These are phyloP conservation scores for Populus nigra DNA, from an alignment of 345 rosid genomes.

Conservation along the genomic window DNA sequence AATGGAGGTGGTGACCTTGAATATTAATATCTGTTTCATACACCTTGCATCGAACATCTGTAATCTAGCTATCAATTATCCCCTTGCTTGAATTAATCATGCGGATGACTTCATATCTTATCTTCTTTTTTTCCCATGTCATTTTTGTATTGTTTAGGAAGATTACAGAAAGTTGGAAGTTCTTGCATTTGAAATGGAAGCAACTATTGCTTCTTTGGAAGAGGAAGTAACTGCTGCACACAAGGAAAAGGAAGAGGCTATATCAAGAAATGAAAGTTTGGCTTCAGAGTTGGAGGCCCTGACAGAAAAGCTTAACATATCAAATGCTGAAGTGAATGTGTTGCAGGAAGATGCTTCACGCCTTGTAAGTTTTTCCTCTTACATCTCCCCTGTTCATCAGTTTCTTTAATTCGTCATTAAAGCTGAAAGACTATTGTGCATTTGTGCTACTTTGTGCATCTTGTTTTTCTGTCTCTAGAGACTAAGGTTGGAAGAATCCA, in stretches of 20 bases:
- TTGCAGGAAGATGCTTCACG: slow-evolving; percentile 50
- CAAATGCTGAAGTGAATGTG: slow-evolving; percentile 46
- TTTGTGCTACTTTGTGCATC: neutral
- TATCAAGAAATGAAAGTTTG: slow-evolving; percentile 47
- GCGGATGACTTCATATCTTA: slow-evolving; percentile 6
- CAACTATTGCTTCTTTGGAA: slow-evolving; percentile 78
- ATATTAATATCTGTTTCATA: neutral
- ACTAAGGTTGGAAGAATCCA: slow-evolving; percentile 58
- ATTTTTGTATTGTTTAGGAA: slow-evolving; percentile 50
- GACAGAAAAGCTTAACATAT: slow-evolving; percentile 41
- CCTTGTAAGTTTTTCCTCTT: slow-evolving; percentile 45
- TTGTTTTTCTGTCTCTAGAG: slow-evolving; percentile 41
- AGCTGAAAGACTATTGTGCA: neutral
- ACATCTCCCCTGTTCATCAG: neutral
- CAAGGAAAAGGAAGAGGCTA: slow-evolving; percentile 54
- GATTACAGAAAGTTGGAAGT: slow-evolving; percentile 70
- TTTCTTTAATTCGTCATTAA: neutral
- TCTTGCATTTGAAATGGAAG: slow-evolving; percentile 90
- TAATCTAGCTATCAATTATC: neutral
- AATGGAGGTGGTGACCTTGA: slow-evolving; percentile 43
- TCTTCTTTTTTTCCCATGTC: slow-evolving; percentile 6
- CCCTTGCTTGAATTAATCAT: neutral
- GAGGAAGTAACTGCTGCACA: slow-evolving; percentile 57
- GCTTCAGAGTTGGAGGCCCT: slow-evolving; percentile 51
- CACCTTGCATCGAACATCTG: neutral